Evolutionary conservation across 345 rosid genomes (phyloP).

Genomic region (Eucalyptus cloeziana): DNA sequence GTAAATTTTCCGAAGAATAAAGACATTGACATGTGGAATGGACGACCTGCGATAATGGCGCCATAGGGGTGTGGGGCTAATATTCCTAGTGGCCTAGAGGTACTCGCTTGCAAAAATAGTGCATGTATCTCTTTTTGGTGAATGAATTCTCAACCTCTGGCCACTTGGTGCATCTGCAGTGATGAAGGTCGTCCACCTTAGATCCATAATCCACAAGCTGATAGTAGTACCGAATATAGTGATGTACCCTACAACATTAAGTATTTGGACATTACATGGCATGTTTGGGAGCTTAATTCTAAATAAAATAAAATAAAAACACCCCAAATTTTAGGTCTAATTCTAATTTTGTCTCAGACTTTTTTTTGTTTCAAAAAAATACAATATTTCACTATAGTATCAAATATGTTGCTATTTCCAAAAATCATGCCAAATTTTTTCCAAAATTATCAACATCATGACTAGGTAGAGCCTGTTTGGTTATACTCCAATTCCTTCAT

Average conservation of each 20-base stretch:
- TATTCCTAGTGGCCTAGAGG: neutral
- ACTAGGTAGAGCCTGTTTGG: too few relatives aligned
- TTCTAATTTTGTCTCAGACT: too few relatives aligned
- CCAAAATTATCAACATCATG: too few relatives aligned
- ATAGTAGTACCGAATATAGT: neutral
- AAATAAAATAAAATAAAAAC: too few relatives aligned
- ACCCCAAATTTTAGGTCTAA: too few relatives aligned
- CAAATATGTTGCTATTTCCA: too few relatives aligned
- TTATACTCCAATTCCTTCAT: too few relatives aligned
- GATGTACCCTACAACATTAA: neutral
- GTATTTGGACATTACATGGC: neutral
- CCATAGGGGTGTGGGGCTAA: neutral
- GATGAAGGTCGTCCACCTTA: neutral
- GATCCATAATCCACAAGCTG: neutral
- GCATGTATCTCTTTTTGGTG: neutral
- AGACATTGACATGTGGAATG: neutral
- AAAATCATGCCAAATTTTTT: too few relatives aligned
- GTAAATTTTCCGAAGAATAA: neutral
- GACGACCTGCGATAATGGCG: neutral
- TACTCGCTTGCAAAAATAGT: neutral
- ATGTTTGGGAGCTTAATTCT: neutral
- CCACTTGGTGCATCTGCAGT: neutral
- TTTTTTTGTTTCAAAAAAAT: too few relatives aligned
- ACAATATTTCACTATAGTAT: too few relatives aligned
- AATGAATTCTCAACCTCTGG: neutral